Percentiles rank a stretch among this genome's conserved stretches.
These are phyloP conservation scores for Lunularia cruciata DNA, from an alignment of 225 moss, liverwort and hornwort genomes.

Conservation along the genomic window DNA sequence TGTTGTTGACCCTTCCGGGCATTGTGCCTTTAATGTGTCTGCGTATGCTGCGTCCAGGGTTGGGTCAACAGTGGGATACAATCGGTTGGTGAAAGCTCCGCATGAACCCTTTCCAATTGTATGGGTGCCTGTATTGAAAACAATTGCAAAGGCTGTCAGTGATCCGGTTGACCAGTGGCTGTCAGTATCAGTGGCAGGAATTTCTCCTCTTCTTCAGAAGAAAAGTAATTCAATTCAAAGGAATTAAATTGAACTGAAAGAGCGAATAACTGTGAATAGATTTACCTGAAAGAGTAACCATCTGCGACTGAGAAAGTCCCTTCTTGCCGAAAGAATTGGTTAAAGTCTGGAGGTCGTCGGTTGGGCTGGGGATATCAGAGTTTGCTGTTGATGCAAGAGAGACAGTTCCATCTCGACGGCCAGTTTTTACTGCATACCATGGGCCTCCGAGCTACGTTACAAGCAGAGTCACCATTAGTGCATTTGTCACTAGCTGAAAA, in stretches of 20 bases:
- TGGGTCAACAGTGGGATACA: slow-evolving; percentile 38
- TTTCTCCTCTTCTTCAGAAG: too few relatives aligned
- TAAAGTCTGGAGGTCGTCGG: slow-evolving; percentile 2
- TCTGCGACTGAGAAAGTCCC: slow-evolving; percentile 32
- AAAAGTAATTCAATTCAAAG: too few relatives aligned
- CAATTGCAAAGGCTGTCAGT: too few relatives aligned
- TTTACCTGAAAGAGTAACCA: slow-evolving; percentile 41
- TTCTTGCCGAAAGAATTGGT: slow-evolving; percentile 23
- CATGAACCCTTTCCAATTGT: slow-evolving; percentile 45
- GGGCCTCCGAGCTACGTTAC: slow-evolving; percentile 30
- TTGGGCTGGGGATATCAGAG: slow-evolving; percentile 14
- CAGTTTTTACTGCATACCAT: slow-evolving; percentile 21
- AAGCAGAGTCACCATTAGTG: too few relatives aligned
- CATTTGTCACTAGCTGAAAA: too few relatives aligned
- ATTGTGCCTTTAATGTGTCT: slow-evolving; percentile 17
- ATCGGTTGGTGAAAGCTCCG: slow-evolving; percentile 18
- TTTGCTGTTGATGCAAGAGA: slow-evolving; percentile 16
- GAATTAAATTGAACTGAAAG: too few relatives aligned
- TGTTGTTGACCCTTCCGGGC: slow-evolving; percentile 14
- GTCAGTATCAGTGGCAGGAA: too few relatives aligned
- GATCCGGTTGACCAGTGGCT: too few relatives aligned
- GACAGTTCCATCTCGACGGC: slow-evolving; percentile 28
- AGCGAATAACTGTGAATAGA: background rate
- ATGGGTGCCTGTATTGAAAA: slow-evolving; percentile 34
- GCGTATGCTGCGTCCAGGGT: slow-evolving; percentile 27